Conservation (phyloP, 2,329 filamentous ascomycete species). For the Fusarium nodosum region DNA sequence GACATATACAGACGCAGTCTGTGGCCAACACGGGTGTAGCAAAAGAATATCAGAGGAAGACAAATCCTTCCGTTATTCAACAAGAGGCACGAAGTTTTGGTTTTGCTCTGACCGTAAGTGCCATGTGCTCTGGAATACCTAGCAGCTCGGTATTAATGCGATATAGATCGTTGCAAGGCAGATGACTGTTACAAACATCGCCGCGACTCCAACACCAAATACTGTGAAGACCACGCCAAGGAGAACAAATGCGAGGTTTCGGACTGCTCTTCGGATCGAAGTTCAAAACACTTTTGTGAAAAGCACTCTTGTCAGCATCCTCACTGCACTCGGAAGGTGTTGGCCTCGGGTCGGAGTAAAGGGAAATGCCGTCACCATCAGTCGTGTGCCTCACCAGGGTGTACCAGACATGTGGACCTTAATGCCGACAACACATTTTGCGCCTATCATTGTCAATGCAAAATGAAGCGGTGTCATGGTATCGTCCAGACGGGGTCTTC, state of each 20-base stretch:
- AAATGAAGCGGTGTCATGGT: conserved; percentile 19
- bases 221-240: conserved; percentile 21
- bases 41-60: neutral
- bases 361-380: conserved; percentile 33
- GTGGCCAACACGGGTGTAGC: conserved; percentile 4
- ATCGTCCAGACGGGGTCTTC: conserved; percentile 2
- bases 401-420: neutral
- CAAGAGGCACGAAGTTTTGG: neutral
- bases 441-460: conserved; percentile 27
- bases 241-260: conserved; percentile 2
- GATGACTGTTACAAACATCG: conserved; percentile 16
- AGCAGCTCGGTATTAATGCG: neutral
- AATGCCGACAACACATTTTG: conserved; percentile 12
- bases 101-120: conserved; percentile 26
- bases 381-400: conserved; percentile 23
- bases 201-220: neutral
- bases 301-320: conserved; percentile 17
- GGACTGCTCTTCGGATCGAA: conserved; percentile 13
- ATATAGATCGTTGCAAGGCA: conserved; percentile 17
- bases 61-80: neutral
- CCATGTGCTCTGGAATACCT: fast-evolving
- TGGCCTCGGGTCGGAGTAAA: neutral
- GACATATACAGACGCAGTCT: conserved; percentile 9
- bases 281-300: conserved; percentile 11
- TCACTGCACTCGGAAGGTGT: conserved; percentile 4